Evolutionary conservation across 2,329 filamentous ascomycete species (phyloP).

Genomic region (Cladophialophora chaetospira): DNA sequence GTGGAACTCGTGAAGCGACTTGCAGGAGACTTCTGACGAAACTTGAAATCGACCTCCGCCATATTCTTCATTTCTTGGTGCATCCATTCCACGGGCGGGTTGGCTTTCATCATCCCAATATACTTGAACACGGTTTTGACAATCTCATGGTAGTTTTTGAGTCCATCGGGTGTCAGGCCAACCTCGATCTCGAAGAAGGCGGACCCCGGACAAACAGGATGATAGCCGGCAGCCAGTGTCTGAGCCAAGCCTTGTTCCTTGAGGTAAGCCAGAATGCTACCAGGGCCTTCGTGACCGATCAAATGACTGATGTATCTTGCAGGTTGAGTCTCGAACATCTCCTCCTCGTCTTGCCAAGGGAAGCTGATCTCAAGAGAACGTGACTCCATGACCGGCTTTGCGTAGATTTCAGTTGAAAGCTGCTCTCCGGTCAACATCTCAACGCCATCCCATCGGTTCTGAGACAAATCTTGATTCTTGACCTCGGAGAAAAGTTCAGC

Average conservation of each 20-base stretch:
- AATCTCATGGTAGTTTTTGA: slow-evolving; percentile 80
- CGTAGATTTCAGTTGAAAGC: slow-evolving; percentile 73
- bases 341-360: slow-evolving; percentile 81
- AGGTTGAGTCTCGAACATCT: slow-evolving; percentile 76
- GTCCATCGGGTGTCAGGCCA: slow-evolving; percentile 78
- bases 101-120: slow-evolving; percentile 78
- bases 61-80: slow-evolving; percentile 89
- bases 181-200: slow-evolving; percentile 79
- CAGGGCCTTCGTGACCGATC: slow-evolving; percentile 89
- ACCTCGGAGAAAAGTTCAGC: slow-evolving; percentile 79
- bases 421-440: slow-evolving; percentile 59
- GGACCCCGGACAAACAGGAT: slow-evolving; percentile 75
- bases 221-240: slow-evolving; percentile 74
- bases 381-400: slow-evolving; percentile 88
- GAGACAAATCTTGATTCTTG: slow-evolving; percentile 75
- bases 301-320: slow-evolving; percentile 84
- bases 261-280: slow-evolving; percentile 86
- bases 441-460: slow-evolving; percentile 67
- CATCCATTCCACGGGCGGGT: slow-evolving; percentile 85
- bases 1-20: slow-evolving; percentile 85
- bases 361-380: slow-evolving; percentile 79
- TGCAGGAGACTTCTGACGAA: slow-evolving; percentile 87
- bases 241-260: slow-evolving; percentile 91
- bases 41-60: slow-evolving; percentile 91
- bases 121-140: slow-evolving; percentile 88